These are phyloP conservation scores for Astragalus glycyphyllos DNA, from an alignment of 306 rosid genomes.

Conservation along the genomic window DNA sequence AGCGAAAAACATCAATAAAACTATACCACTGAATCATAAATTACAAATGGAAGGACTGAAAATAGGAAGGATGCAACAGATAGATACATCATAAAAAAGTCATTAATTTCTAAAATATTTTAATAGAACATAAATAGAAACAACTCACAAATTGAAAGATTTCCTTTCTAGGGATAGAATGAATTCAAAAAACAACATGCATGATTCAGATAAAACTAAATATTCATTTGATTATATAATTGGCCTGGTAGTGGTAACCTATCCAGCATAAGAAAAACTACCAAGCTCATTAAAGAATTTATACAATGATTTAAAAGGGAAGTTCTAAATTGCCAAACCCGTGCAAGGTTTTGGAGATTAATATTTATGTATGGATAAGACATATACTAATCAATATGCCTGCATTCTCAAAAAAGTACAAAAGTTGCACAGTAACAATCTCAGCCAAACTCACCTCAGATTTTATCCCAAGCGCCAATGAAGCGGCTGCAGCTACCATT, in stretches of 20 bases:
- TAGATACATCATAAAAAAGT: not conserved
- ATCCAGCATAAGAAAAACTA: not conserved
- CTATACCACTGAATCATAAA: constrained; percentile 33
- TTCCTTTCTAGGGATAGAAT: not conserved
- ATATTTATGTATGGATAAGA: constrained; percentile 8
- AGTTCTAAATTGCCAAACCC: no score
- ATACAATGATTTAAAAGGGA: not conserved
- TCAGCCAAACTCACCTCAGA: constrained; percentile 72
- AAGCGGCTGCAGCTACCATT: constrained; percentile 95
- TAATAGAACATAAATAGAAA: constrained; percentile 11
- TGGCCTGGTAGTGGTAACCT: not conserved
- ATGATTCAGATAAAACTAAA: constrained; percentile 5
- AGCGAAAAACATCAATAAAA: constrained; percentile 22
- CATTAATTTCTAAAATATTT: constrained; percentile 3
- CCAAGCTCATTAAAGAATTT: not conserved
- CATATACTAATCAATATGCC: not conserved
- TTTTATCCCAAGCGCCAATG: constrained; percentile 93
- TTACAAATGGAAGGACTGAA: constrained; percentile 1
- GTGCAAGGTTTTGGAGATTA: not conserved
- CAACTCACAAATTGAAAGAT: not conserved
- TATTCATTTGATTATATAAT: not conserved
- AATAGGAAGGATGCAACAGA: not conserved
- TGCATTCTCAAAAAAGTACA: constrained; percentile 17
- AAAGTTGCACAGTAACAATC: constrained; percentile 23
- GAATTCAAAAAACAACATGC: not conserved